These are phyloP conservation scores for Ophiorrhiza pumila DNA, from an alignment of 257 asterid genomes.

Conservation along the genomic window DNA sequence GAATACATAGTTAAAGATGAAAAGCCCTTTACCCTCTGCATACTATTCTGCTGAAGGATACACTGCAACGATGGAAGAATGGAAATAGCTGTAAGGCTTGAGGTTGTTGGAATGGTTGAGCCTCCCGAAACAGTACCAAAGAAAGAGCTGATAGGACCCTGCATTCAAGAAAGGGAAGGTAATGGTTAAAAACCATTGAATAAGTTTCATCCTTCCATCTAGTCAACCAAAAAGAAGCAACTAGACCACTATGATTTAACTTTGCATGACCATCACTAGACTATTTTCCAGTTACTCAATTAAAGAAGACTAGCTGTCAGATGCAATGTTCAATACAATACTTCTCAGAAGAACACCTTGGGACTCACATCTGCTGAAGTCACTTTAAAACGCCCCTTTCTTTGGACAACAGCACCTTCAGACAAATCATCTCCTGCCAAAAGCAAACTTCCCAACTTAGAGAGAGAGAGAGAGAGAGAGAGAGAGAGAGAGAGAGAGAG, in stretches of 20 bases:
- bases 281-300: not conserved
- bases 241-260: not conserved
- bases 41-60: slow-evolving; percentile 69
- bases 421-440: slow-evolving; percentile 70
- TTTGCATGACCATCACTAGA: not conserved
- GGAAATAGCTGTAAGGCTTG: slow-evolving; percentile 50
- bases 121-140: slow-evolving; percentile 44
- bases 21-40: slow-evolving; percentile 66
- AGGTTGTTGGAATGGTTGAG: slow-evolving; percentile 36
- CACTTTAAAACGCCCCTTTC: slow-evolving; percentile 96
- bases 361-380: slow-evolving; percentile 76
- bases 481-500: no score
- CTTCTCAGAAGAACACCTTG: slow-evolving; percentile 38
- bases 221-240: not conserved
- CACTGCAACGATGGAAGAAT: slow-evolving; percentile 74
- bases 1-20: slow-evolving; percentile 4
- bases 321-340: not conserved
- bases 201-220: slow-evolving; percentile 25
- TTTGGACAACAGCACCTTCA: slow-evolving; percentile 79
- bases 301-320: not conserved
- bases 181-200: slow-evolving; percentile 34
- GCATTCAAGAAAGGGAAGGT: slow-evolving; percentile 27
- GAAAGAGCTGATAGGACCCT: slow-evolving; percentile 51
- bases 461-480: slow-evolving; percentile 9
- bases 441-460: slow-evolving; percentile 18